phyloP scores from a whole-genome alignment of 495 filamentous ascomycete genomes.

The Durotheca rogersii region DNA sequence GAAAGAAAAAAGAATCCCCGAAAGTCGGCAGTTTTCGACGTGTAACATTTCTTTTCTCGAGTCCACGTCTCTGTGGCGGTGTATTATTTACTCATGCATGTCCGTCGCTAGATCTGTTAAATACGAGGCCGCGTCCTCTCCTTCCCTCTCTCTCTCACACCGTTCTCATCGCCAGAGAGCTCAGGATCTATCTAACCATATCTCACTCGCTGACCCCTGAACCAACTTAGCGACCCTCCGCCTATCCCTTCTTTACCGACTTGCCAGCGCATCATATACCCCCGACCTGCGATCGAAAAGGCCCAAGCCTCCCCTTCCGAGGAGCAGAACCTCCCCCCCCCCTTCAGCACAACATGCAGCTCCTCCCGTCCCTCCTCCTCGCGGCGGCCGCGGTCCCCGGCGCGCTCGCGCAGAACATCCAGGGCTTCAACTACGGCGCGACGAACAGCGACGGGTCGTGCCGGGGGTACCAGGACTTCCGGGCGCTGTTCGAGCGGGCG shows the following conservation, averaged over 20 bases:
- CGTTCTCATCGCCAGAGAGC: no score
- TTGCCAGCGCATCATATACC: no score
- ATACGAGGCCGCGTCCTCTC: conserved; percentile 4
- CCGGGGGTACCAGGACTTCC: conserved; percentile 60
- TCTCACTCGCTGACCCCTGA: neutral
- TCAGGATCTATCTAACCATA: neutral
- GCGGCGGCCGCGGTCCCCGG: conserved; percentile 4
- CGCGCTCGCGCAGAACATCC: conserved; percentile 31
- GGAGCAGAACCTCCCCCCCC: no score
- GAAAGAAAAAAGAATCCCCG: no score
- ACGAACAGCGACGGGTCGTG: conserved; percentile 56
- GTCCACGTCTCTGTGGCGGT: neutral
- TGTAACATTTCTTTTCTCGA: neutral
- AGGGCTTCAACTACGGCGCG: conserved; percentile 76
- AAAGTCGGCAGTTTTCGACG: neutral
- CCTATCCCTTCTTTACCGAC: no score
- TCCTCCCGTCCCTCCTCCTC: conserved; percentile 10
- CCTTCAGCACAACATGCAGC: conserved; percentile 24
- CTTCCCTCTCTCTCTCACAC: neutral
- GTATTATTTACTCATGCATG: neutral
- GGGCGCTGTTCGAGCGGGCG: conserved; percentile 62
- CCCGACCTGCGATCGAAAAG: no score
- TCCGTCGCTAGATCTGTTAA: neutral
- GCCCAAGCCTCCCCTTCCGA: no score
- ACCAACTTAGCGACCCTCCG: neutral